Base-by-base conservation (phyloP, 148 eudicot species). In the Cornus florida region DNA sequence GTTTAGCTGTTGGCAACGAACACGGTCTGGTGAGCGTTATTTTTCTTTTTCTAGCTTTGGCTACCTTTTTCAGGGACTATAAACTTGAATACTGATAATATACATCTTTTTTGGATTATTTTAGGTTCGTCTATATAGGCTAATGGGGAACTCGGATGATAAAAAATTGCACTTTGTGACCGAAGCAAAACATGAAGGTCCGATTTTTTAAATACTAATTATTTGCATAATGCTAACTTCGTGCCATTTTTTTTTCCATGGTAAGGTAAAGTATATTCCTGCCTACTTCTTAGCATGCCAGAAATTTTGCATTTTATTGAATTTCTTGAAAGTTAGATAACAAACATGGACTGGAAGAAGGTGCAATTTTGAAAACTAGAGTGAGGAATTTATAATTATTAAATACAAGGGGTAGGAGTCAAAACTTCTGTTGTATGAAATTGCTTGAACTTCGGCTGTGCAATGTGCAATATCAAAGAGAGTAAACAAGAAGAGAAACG, bases 1-100 rank as follows among this genome's bases (percentile, higher is more conserved):
- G 70, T 83, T 79, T 94, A 78, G 98, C 97, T 67, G 72, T 84
- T 46, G 99, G 98, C 77, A 87, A 84, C 79, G 88, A 87, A 80
- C 84, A 71, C 89, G 99, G 99, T 78, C 78, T 82, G 91, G 99
- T 97, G 76, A 75, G 85, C 46, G 48, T 64, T 78, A 69, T 57
- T 80, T 68, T 75, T 19, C 23, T 65, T 68, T 76, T 19, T 35
- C 53, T 67, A 31, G 12, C 4, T 53, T 12, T 79, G 76, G 39
- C 56, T 22, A 33, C 13, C 43, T 53, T 10, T 71, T 35, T 14
- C 65, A 62, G 35, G 69, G 50, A 69, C 31, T 39, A 74, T 75
- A 67, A 43, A 43, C 48, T 43, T 32, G 20, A 14, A 23, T 16
- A 33, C 39, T 41, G 41, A 48, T 64, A 57, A 71, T 53, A 71